Percentiles rank a stretch among this genome's conserved stretches.
These are phyloP conservation scores for Neurospora sp. DNA, from an alignment of 495 filamentous ascomycete species.

Conservation along the genomic window DNA sequence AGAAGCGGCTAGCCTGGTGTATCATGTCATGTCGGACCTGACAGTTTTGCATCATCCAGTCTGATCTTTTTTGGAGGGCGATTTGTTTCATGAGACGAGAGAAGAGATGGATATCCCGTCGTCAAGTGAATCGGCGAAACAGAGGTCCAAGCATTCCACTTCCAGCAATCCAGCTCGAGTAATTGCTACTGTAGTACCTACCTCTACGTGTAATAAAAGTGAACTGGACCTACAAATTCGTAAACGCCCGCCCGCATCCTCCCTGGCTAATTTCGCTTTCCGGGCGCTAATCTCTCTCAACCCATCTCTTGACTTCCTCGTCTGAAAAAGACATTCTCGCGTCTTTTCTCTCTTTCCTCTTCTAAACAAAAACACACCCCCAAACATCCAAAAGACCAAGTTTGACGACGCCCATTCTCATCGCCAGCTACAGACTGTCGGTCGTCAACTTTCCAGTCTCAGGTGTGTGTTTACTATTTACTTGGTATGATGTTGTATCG, in stretches of 20 bases:
- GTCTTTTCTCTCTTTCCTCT: not conserved
- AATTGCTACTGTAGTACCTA: not conserved
- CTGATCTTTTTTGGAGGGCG: not conserved
- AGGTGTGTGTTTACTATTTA: not conserved
- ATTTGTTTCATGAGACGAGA: not conserved
- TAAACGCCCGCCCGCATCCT: not conserved
- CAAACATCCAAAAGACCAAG: not conserved
- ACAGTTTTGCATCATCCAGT: not conserved
- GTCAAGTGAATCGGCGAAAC: not conserved
- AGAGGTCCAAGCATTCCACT: not conserved
- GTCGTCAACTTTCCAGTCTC: not conserved
- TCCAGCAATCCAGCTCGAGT: not conserved
- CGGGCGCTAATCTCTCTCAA: not conserved
- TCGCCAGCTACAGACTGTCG: not conserved
- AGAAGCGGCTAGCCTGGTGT: not conserved
- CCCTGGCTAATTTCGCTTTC: not conserved
- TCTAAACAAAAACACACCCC: not conserved
- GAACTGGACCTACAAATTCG: not conserved
- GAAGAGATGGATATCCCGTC: not conserved
- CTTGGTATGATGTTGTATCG: not conserved
- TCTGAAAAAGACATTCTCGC: not conserved
- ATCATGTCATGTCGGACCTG: not conserved
- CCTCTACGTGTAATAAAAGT: not conserved
- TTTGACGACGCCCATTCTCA: not conserved
- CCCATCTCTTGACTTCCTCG: not conserved